Evolutionary conservation across 1,284 basidiomycete genomes (phyloP).

Genomic region (Golubevia sp.): DNA sequence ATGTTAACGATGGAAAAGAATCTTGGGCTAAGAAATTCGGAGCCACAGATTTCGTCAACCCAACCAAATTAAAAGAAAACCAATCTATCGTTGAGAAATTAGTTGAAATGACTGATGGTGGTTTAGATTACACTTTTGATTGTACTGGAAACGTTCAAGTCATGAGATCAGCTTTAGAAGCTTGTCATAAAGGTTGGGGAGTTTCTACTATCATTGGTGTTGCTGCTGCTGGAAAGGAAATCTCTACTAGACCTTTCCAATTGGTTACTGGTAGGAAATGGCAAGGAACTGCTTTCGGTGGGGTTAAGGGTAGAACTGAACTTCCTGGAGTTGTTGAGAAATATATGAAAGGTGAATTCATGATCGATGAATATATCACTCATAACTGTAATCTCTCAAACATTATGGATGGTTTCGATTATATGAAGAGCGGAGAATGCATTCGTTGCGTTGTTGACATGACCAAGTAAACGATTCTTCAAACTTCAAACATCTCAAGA

Average conservation of each 20-base stretch:
- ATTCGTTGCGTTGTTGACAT: conserved; percentile 78
- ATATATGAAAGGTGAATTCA: conserved; percentile 46
- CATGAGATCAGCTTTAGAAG: conserved; percentile 57
- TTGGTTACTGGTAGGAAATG: conserved; percentile 89
- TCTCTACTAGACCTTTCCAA: conserved; percentile 63
- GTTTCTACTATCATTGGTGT: conserved; percentile 57
- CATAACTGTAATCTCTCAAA: conserved; percentile 68
- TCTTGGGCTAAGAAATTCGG: conserved; percentile 89
- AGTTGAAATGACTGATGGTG: conserved; percentile 92
- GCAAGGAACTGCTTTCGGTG: conserved; percentile 95
- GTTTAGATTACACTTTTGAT: conserved; percentile 86
- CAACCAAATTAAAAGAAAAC: conserved; percentile 71
- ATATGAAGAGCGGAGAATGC: conserved; percentile 92
- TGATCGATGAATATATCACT: conserved; percentile 57
- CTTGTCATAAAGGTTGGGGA: conserved; percentile 53
- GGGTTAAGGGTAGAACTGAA: conserved; percentile 80
- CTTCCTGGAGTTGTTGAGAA: conserved; percentile 51
- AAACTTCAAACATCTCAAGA: no score
- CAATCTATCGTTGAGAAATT: conserved; percentile 81
- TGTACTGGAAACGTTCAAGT: conserved; percentile 61
- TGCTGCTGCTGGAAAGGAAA: conserved; percentile 57
- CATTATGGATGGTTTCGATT: conserved; percentile 86
- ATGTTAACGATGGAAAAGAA: conserved; percentile 82
- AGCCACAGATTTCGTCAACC: conserved; percentile 95
- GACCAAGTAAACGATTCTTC: no score